A percentile compares a stretch with the other conserved stretches of the same genome.
Evolutionary conservation across 148 eudicot species (phyloP).

Genomic region (Vaccinium macrocarpon): DNA sequence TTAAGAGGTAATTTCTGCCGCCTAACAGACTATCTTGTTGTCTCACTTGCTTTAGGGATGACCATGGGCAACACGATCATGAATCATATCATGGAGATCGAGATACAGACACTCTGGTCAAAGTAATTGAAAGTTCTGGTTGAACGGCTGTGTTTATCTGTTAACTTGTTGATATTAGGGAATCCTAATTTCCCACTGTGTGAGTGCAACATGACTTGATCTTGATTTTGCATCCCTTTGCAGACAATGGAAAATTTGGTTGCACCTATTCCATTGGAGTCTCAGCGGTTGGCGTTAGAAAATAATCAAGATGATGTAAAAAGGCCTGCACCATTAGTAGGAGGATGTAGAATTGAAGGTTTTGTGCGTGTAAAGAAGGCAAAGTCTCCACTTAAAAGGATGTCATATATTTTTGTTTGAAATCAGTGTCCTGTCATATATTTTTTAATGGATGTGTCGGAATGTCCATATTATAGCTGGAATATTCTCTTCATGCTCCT

Average conservation of each 20-base stretch:
- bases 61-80: constrained; percentile 84
- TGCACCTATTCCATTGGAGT: constrained; percentile 54
- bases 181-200: constrained; percentile 5
- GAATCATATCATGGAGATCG: constrained; percentile 96
- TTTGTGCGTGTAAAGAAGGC: constrained; percentile 97
- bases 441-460: background rate
- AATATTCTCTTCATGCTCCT: background rate
- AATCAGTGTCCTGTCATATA: background rate
- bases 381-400: constrained; percentile 10
- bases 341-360: constrained; percentile 97
- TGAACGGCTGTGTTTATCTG: background rate
- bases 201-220: constrained; percentile 7
- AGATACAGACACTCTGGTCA: constrained; percentile 83
- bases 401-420: background rate
- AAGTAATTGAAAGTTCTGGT: constrained; percentile 35
- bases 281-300: constrained; percentile 46
- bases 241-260: constrained; percentile 78
- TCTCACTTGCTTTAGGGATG: constrained; percentile 42
- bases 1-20: constrained; percentile 3
- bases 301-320: constrained; percentile 42
- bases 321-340: constrained; percentile 76
- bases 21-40: constrained; percentile 9
- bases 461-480: background rate
- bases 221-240: constrained; percentile 23
- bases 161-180: constrained; percentile 1